Evolutionary conservation across 257 asterid genomes (phyloP).

Genomic region (Solanum raphanifolium): DNA sequence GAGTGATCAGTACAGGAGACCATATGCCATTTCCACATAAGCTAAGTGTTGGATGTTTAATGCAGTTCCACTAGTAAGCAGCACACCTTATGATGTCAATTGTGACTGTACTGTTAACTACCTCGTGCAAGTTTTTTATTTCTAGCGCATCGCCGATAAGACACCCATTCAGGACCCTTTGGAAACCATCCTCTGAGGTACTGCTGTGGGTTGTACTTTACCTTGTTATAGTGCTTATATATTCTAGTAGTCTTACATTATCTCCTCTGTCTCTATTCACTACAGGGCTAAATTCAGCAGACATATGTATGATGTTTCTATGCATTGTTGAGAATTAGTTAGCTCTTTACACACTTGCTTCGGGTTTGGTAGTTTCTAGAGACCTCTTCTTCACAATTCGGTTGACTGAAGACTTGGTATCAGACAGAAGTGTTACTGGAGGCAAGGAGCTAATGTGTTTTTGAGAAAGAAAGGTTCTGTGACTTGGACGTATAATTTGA

Average conservation of each 20-base stretch:
- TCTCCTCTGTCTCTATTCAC: background rate
- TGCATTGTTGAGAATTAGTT: background rate
- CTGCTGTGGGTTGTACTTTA: background rate
- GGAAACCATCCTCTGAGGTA: constrained; percentile 34
- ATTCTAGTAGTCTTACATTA: background rate
- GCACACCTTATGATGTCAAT: constrained; percentile 4
- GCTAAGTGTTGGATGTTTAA: constrained; percentile 40
- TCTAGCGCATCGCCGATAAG: constrained; percentile 35
- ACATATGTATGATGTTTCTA: background rate
- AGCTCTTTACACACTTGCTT: background rate
- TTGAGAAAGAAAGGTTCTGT: constrained; percentile 21
- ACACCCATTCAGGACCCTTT: constrained; percentile 41
- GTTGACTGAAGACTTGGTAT: constrained; percentile 29
- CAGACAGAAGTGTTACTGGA: constrained; percentile 8
- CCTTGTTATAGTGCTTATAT: background rate
- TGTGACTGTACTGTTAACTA: constrained; percentile 9
- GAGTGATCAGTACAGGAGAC: constrained; percentile 44
- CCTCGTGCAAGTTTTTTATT: constrained; percentile 9
- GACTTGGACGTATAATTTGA: constrained; percentile 12
- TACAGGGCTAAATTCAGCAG: background rate
- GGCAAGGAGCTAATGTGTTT: constrained; percentile 1
- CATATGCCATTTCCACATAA: constrained; percentile 39
- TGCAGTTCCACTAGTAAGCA: constrained; percentile 49
- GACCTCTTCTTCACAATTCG: constrained; percentile 7
- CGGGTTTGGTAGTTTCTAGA: background rate